Percentiles rank a stretch among this genome's conserved stretches.
phyloP scores from a whole-genome alignment of 2,329 filamentous ascomycete genomes.

The Beauveria australis region DNA sequence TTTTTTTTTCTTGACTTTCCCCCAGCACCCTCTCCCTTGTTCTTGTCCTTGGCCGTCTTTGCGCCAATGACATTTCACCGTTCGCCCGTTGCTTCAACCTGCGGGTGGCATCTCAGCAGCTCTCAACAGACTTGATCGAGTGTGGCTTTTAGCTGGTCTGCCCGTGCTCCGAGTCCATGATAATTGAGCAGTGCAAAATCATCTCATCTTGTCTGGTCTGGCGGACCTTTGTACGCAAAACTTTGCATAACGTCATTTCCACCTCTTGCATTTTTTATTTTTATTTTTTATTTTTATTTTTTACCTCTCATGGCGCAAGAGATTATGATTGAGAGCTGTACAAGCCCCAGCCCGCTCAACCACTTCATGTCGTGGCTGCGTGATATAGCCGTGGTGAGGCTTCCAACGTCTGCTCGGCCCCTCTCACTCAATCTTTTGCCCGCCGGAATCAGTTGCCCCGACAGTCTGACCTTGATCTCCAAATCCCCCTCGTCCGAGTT shows the following conservation, averaged over 20 bases:
- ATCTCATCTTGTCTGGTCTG: neutral
- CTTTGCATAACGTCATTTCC: conserved; percentile 1
- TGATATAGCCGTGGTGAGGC: neutral
- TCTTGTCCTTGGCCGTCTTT: neutral
- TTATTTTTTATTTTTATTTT: too few species aligned
- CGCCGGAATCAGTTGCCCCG: neutral
- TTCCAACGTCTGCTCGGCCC: neutral
- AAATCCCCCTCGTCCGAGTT: neutral
- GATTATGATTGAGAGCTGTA: neutral
- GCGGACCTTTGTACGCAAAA: neutral
- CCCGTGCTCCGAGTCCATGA: neutral
- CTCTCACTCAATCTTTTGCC: neutral
- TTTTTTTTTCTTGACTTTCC: neutral
- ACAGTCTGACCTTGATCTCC: neutral
- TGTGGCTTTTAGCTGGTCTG: neutral
- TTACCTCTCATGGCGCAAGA: neutral
- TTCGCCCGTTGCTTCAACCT: neutral
- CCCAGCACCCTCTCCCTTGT: neutral
- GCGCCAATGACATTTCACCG: neutral
- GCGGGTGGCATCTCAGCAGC: too few species aligned
- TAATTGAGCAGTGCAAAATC: neutral
- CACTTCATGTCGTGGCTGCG: neutral
- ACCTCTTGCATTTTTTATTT: neutral
- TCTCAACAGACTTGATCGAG: too few species aligned
- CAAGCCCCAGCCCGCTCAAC: neutral